Base-by-base conservation (phyloP, 768 basidiomycete genomes). In the Termitomyces sp. region DNA sequence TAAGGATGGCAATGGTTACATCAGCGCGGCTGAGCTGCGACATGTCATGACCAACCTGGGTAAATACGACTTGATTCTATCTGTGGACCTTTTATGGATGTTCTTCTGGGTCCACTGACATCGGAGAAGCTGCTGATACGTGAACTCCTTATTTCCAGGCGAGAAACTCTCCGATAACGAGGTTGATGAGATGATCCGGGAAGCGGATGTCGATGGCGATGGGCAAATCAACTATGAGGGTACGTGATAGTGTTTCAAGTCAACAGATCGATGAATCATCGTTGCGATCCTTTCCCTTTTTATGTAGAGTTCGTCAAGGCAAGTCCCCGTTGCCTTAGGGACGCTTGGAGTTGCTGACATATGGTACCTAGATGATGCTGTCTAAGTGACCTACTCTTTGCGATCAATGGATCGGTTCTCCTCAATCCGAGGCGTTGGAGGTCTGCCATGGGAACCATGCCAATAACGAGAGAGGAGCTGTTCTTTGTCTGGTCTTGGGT, bases 171-270 rank as follows among this genome's bases (percentile, higher is more conserved):
- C 89, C 12, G 92, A 94, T 61, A 78, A 67, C 8, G 94, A 96
- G 72, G 92, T 95, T 61, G 89, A 92, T 59, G 94, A 95, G 78
- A 95, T 97, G 94, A 97, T 97, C 69, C 86, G 93, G 54, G 94
- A 97, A 74, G 94, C 94, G 55, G 94, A 97, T 68, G 80, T 92
- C 50, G 92, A 97, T 67, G 94, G 94, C 51, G 91, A 94, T 70
- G 92, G 92, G n/a, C 90, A 92, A 74, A 90, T 91, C 74, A 88
- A 91, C 73, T 93, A 90, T 68, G 85, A 89, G 1, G 88, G 88
- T 87, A 57, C 55, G 80, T 62, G 8, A 21, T 19, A 33, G 40
- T 44, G 19, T 52, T 21, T 38, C 40, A 46, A 41, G 26, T 38
- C 10, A 12, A 23, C n/a, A 30, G 14, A 31, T 30, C 23, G 11